Base-by-base conservation (phyloP, 192 early-diverging fungal species). In the Coemansia sp. region DNA sequence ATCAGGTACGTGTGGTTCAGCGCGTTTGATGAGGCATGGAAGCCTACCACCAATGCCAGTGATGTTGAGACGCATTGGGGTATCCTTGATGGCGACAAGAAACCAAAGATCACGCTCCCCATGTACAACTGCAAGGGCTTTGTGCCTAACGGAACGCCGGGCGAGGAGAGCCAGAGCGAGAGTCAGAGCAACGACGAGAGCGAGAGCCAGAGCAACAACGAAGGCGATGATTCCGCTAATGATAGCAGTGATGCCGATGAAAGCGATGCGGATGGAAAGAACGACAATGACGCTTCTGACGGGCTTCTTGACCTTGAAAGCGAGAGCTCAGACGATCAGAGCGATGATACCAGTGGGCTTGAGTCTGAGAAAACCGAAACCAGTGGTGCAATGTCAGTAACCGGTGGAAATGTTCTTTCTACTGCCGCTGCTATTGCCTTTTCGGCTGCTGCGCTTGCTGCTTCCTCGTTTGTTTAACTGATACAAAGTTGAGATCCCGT, bases 11-110 rank as follows among this genome's bases (percentile, higher is more conserved):
- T 87, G 56, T 91, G 80, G 79, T 91, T 91, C 72, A 85, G 86
- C 57, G 84, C 87, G 4, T 87, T 88, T 76, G 89, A 91, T 62
- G 87, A 88, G 61, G 86, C 88, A 6, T 91, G 89, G 89, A 91
- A 91, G 71, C 79, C 61, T 0, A 75, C 72, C 50, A 77, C 68
- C 15, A 83, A 83, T 23, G 79, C 79, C 72, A 86, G 74, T 63
- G 76, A 66, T 63, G 87, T 85, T 10, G 83, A 85, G 73, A 67
- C 78, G 18, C 75, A 85, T 64, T 85, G 83, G 83, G 83, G 83
- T 50, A 65, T 85, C 37, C 53, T 80, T 21, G 69, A 75, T 60
- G 74, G 71, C 40, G 76, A 85, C 75, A 75, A 83, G 64, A 49
- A 68, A 15, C 81, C 81, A 64, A 83, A 83, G 72, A 67, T 77